These are phyloP conservation scores for Ogataea dorogensis DNA, from an alignment of 805 yeast species.

Conservation along the genomic window DNA sequence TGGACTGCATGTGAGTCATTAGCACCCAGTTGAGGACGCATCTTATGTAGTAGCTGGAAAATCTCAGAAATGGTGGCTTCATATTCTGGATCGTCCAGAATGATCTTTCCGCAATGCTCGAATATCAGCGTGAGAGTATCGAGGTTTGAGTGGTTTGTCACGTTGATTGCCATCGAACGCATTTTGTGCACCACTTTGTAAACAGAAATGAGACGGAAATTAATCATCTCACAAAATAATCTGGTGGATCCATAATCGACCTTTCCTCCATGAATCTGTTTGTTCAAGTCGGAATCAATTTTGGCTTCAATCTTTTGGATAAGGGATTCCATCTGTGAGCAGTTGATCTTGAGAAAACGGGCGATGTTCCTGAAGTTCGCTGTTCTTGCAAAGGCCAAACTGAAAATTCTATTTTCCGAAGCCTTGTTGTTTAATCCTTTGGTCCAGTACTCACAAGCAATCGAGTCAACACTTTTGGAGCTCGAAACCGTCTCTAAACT, in stretches of 20 bases:
- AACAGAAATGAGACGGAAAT: constrained; percentile 71
- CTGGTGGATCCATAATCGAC: constrained; percentile 56
- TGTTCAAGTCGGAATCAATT: constrained; percentile 59
- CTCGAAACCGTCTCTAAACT: constrained; percentile 38
- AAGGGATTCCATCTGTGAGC: constrained; percentile 42
- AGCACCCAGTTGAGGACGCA: constrained; percentile 48
- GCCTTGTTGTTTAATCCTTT: constrained; percentile 67
- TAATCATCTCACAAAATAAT: constrained; percentile 72
- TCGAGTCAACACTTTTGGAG: constrained; percentile 49
- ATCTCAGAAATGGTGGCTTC: constrained; percentile 58
- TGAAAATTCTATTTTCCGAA: constrained; percentile 57
- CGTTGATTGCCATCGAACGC: constrained; percentile 52
- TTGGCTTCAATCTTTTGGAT: constrained; percentile 19
- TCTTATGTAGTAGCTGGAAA: constrained; percentile 53
- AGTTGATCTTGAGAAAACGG: constrained; percentile 66
- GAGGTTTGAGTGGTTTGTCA: constrained; percentile 55
- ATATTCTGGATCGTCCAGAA: constrained; percentile 57
- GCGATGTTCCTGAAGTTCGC: constrained; percentile 51
- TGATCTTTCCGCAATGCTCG: constrained; percentile 68
- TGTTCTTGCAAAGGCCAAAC: constrained; percentile 48
- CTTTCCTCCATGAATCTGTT: constrained; percentile 52
- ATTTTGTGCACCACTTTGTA: constrained; percentile 73
- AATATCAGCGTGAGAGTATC: constrained; percentile 69
- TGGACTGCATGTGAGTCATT: constrained; percentile 60
- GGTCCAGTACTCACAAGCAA: constrained; percentile 48